Evolutionary conservation across 2,329 filamentous ascomycete genomes (phyloP).

Genomic region (Aschersonia sp.): DNA sequence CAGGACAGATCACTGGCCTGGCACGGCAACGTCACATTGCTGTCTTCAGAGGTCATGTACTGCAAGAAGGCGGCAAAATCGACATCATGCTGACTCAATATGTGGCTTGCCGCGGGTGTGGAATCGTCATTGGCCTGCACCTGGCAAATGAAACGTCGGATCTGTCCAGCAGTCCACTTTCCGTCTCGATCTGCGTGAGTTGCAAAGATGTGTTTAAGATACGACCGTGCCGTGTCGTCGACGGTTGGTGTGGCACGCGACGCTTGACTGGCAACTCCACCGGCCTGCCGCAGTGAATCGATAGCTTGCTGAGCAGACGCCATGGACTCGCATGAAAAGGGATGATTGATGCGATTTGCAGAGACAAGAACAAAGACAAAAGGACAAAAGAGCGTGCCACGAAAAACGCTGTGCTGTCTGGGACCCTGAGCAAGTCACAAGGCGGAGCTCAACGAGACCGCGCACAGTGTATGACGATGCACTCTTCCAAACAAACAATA

Average conservation of each 20-base stretch:
- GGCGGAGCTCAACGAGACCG: too few species aligned
- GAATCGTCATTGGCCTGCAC: conserved; percentile 27
- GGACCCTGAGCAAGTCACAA: too few species aligned
- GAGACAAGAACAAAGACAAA: too few species aligned
- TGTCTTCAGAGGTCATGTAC: conserved; percentile 40
- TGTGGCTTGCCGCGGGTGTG: conserved; percentile 11
- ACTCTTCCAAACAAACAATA: too few species aligned
- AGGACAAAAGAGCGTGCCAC: too few species aligned
- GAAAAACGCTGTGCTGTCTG: too few species aligned
- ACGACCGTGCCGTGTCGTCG: conserved; percentile 21
- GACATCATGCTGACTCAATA: conserved; percentile 19
- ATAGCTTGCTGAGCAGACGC: neutral
- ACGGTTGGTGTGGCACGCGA: conserved; percentile 25
- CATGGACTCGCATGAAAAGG: neutral
- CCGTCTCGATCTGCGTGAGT: conserved; percentile 24
- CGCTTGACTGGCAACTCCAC: conserved; percentile 30
- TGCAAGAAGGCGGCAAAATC: conserved; percentile 33
- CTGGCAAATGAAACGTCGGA: conserved; percentile 28
- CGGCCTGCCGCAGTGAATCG: conserved; percentile 25
- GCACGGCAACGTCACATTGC: conserved; percentile 25
- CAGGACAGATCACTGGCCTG: conserved; percentile 44
- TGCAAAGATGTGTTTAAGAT: conserved; percentile 32
- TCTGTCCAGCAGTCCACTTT: conserved; percentile 30
- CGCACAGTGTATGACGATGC: too few species aligned
- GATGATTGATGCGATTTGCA: neutral